Evolutionary conservation across 108 stramenopile species (phyloP).

Genomic region (Schizochytrium sp.): DNA sequence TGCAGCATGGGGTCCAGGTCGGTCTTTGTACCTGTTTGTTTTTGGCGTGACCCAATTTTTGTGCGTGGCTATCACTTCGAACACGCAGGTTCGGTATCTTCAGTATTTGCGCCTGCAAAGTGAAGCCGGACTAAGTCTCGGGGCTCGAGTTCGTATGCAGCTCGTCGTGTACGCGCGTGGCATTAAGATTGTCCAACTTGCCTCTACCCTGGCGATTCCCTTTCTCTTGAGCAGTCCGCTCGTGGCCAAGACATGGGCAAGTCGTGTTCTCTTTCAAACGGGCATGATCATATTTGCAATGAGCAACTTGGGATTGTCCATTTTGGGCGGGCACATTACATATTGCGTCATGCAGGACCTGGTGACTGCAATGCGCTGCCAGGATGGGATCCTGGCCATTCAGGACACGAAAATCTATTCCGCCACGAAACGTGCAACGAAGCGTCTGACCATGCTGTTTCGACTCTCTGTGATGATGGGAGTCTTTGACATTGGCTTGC

Average conservation of each 20-base stretch:
- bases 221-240: background rate
- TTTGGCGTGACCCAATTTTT: background rate
- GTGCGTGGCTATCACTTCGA: background rate
- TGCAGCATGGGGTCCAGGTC: background rate
- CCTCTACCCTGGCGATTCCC: background rate
- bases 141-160: background rate
- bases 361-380: background rate
- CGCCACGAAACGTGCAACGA: background rate
- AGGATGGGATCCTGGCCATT: background rate
- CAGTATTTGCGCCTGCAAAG: background rate
- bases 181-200: background rate
- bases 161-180: background rate
- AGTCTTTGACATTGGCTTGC: background rate
- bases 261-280: background rate
- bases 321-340: background rate
- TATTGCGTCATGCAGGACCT: background rate
- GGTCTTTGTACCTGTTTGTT: background rate
- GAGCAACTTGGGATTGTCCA: background rate
- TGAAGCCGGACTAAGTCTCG: background rate
- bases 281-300: background rate
- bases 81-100: background rate
- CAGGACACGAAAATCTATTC: background rate
- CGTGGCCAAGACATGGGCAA: background rate
- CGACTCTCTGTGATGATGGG: background rate
- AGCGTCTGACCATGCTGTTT: background rate